Conservation (phyloP, 2,329 filamentous ascomycete genomes). For the Aspergillus calidoustus region DNA sequence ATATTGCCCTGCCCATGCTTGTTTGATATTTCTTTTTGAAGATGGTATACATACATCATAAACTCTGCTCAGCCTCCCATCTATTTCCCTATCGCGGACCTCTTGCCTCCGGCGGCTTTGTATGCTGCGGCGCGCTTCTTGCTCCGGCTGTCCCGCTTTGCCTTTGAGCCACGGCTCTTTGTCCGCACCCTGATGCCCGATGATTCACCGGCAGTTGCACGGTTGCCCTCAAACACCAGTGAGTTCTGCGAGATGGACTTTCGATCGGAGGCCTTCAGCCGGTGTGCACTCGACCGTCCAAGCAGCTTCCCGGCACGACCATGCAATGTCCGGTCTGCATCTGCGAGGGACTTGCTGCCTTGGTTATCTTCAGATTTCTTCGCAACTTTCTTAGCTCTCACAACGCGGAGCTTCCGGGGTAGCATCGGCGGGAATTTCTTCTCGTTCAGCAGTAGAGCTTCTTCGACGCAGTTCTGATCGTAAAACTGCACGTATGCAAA, state of each 20-base stretch:
- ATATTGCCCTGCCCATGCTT: too few species aligned
- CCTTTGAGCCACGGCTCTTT: slow-evolving; percentile 46
- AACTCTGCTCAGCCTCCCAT: background rate
- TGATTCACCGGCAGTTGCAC: slow-evolving; percentile 42
- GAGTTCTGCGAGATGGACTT: slow-evolving; percentile 37
- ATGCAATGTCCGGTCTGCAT: slow-evolving; percentile 41
- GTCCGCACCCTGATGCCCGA: slow-evolving; percentile 40
- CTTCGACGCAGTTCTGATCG: slow-evolving; percentile 85
- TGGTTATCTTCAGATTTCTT: slow-evolving; percentile 43
- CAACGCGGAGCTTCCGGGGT: slow-evolving; percentile 84
- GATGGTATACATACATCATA: background rate
- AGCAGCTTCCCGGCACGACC: slow-evolving; percentile 45
- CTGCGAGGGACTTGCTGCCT: slow-evolving; percentile 29
- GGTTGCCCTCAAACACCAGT: slow-evolving; percentile 52
- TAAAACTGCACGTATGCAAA: slow-evolving; percentile 98
- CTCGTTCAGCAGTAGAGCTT: slow-evolving; percentile 83
- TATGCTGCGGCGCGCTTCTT: slow-evolving; percentile 49
- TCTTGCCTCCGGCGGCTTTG: slow-evolving; percentile 43
- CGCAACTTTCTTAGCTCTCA: slow-evolving; percentile 74
- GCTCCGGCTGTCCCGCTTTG: slow-evolving; percentile 48
- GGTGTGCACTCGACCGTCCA: slow-evolving; percentile 44
- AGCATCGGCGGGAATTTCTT: slow-evolving; percentile 95
- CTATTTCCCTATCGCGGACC: slow-evolving; percentile 23
- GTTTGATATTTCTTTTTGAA: background rate
- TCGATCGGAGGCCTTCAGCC: slow-evolving; percentile 36